phyloP scores from a whole-genome alignment of 2,329 filamentous ascomycete genomes.

The Purpureocillium lavendulum region DNA sequence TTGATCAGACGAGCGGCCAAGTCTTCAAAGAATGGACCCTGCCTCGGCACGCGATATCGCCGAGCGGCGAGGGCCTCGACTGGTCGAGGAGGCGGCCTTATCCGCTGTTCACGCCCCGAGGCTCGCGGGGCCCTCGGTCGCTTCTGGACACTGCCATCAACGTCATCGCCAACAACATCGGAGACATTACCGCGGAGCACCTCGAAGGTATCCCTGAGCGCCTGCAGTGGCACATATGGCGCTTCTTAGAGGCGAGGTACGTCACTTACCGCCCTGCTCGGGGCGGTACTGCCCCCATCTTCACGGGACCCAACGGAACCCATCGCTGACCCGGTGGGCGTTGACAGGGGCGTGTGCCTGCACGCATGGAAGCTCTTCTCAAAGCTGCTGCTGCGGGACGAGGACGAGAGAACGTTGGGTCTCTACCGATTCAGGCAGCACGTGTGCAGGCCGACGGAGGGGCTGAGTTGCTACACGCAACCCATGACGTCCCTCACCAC shows the following conservation, averaged over 20 bases:
- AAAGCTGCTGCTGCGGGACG: conserved; percentile 19
- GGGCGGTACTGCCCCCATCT: background rate
- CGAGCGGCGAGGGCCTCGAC: conserved; percentile 16
- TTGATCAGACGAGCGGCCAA: conserved; percentile 23
- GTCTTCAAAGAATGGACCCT: conserved; percentile 29
- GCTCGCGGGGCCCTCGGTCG: conserved; percentile 23
- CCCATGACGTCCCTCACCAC: conserved; percentile 26
- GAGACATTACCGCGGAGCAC: conserved; percentile 21
- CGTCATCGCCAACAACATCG: conserved; percentile 27
- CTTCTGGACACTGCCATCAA: conserved; percentile 30
- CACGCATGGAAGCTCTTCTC: conserved; percentile 33
- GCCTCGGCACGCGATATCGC: conserved; percentile 14
- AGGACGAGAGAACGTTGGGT: conserved; percentile 24
- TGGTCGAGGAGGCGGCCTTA: conserved; percentile 26
- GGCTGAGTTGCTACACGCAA: conserved; percentile 25
- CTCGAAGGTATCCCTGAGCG: conserved; percentile 24
- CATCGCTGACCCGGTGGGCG: background rate
- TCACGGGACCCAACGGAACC: background rate
- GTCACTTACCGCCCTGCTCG: conserved; percentile 8
- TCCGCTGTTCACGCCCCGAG: conserved; percentile 15
- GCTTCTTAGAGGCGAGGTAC: conserved; percentile 29
- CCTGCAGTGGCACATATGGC: conserved; percentile 29
- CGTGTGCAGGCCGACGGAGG: conserved; percentile 25
- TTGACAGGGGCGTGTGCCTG: conserved; percentile 24
- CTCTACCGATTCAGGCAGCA: conserved; percentile 31